Evolutionary conservation across 2,329 filamentous ascomycete genomes (phyloP).

Genomic region (Sporothrix pallida): DNA sequence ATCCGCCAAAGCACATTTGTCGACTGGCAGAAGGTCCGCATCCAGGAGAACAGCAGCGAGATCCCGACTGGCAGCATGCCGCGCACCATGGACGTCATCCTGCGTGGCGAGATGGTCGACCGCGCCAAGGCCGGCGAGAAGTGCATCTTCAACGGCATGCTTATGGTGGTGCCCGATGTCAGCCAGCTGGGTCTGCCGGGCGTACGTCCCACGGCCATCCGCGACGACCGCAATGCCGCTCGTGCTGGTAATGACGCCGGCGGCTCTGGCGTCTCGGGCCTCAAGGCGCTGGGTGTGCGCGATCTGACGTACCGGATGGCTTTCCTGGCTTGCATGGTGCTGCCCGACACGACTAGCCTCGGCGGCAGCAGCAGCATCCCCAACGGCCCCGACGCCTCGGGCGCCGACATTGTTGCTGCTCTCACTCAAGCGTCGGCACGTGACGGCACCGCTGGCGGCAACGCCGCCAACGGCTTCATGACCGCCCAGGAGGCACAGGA

Average conservation of each 20-base stretch:
- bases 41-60: slow-evolving; percentile 97
- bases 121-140: slow-evolving; percentile 97
- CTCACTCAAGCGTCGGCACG: slow-evolving; percentile 73
- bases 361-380: slow-evolving; percentile 69
- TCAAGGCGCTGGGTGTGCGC: slow-evolving; percentile 91
- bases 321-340: slow-evolving; percentile 97
- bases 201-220: slow-evolving; percentile 77
- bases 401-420: slow-evolving; percentile 82
- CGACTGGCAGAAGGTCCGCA: slow-evolving; percentile 98
- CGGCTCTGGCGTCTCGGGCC: slow-evolving; percentile 81
- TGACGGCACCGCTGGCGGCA: slow-evolving; percentile 58
- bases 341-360: slow-evolving; percentile 80
- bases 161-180: slow-evolving; percentile 96
- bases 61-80: slow-evolving; percentile 99
- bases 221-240: slow-evolving; percentile 76
- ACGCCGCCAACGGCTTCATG: slow-evolving; percentile 46
- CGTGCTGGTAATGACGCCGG: slow-evolving; percentile 80
- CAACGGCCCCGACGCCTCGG: slow-evolving; percentile 60
- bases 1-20: slow-evolving; percentile 97
- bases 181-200: slow-evolving; percentile 93
- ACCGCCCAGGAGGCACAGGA: slow-evolving; percentile 86
- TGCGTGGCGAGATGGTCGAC: slow-evolving; percentile 96
- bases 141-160: slow-evolving; percentile 93
- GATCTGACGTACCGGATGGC: slow-evolving; percentile 94
- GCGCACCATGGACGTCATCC: slow-evolving; percentile 93